A percentile compares a stretch with the other conserved stretches of the same genome.
Evolutionary conservation across 164 flowering plant species (phyloP).

Genomic region (Chloranthus sessilifolius): DNA sequence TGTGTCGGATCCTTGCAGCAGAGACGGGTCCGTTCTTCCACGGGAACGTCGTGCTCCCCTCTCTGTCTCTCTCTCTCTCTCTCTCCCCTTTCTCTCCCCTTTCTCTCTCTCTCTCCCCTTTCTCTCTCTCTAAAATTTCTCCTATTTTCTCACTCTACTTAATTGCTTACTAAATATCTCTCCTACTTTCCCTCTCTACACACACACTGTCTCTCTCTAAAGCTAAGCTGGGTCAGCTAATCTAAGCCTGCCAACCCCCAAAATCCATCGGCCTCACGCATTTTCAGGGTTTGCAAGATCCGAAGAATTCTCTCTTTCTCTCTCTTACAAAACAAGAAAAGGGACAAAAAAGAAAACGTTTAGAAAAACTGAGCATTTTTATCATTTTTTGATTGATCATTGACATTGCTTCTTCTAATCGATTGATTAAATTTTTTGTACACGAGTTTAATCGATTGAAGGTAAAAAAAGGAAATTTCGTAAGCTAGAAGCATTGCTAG

Average conservation of each 20-base stretch:
- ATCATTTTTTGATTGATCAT: no score
- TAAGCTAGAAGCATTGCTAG: neutral
- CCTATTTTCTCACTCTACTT: no score
- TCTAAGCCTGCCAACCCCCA: constrained; percentile 4
- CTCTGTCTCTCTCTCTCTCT: constrained; percentile 6
- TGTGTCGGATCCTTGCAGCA: neutral
- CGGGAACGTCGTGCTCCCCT: neutral
- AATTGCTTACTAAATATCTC: no score
- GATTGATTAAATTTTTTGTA: no score
- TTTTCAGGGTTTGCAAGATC: constrained; percentile 13
- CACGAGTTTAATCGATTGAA: no score
- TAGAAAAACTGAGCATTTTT: neutral
- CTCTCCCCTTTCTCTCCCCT: no score
- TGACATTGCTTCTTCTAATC: no score
- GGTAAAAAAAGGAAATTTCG: neutral
- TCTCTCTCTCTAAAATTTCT: no score
- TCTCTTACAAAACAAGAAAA: neutral
- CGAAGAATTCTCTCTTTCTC: constrained; percentile 14
- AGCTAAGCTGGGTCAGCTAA: constrained; percentile 4
- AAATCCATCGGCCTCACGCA: constrained; percentile 10
- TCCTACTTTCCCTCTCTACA: no score
- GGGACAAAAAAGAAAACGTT: neutral
- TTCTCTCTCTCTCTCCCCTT: neutral
- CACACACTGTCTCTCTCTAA: neutral
- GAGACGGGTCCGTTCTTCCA: neutral